A percentile compares a stretch with the other conserved stretches of the same genome.
phyloP scores from a whole-genome alignment of 179 eudicot genomes.

The Spergularia azorica region DNA sequence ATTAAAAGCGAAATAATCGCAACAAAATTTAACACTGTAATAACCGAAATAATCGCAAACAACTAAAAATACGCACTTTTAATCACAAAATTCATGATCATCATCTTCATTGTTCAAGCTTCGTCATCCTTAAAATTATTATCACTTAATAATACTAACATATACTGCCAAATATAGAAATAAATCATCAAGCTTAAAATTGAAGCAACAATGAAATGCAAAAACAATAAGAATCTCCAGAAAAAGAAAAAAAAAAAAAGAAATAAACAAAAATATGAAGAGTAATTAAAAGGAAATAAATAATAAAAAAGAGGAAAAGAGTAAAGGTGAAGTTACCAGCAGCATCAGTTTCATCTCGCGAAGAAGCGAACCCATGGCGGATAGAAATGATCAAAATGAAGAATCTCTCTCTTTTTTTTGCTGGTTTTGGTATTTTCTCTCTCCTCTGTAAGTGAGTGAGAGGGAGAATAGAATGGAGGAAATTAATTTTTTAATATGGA shows the following conservation, averaged over 20 bases:
- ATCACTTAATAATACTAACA: background rate
- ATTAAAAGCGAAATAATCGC: background rate
- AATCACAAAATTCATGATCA: no score
- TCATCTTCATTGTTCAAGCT: no score
- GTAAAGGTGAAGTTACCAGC: background rate
- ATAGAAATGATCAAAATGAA: background rate
- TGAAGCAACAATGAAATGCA: background rate
- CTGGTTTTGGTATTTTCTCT: background rate
- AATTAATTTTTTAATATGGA: no score
- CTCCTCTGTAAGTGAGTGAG: background rate
- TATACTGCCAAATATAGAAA: background rate
- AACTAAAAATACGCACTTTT: no score
- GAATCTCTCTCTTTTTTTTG: background rate
- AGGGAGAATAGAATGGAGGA: background rate
- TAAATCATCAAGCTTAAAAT: background rate
- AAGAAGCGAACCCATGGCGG: background rate
- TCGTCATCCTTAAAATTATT: background rate
- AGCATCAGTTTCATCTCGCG: background rate
- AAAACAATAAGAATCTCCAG: background rate
- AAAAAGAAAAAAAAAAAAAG: no score
- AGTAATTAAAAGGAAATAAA: background rate
- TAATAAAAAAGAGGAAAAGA: background rate
- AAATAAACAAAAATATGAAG: no score
- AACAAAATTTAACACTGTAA: background rate
- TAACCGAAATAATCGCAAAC: no score